Evolutionary conservation across 1,284 basidiomycete species (phyloP), one percentile per base, ranked within the genome.

Genomic region (Rhodotorula sp.): DNA sequence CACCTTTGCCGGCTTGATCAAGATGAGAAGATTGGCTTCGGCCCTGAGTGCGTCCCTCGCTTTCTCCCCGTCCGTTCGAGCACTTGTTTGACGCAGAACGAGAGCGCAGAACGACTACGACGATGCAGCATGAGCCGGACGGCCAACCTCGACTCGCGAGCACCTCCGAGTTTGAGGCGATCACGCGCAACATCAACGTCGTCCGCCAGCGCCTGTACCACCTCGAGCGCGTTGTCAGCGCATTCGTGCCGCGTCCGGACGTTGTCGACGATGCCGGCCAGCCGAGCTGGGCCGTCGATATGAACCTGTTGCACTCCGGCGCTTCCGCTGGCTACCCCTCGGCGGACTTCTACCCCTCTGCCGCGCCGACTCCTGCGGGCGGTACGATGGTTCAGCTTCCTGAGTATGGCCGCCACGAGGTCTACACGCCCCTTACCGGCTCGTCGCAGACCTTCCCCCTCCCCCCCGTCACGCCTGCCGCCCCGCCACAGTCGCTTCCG

Each of bases 191-290:
- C 27, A 37, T 76, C 57, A 41, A 56, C 12, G 61, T 60, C 7
- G 59, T 76, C 19, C 64, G 75, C 2, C 70, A 70, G 32, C 70
- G 66, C 0, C 61, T 74, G 17, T 64, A 46, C n/a, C 70, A 74
- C 56, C 75, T 76, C 53, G 75, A 76, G 41, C 51, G 61, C 15
- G 67, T 70, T 41, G 53, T 76, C 50, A 22, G 41, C 3, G 44
- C 67, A 0, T 75, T 75, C 46, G 67, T 69, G 1, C 71, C 74
- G 7, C 69, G 69, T 21, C 36, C 50, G 1, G 65, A 63, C 39
- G 21, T 53, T 10, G 32, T 41, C 62, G 65, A 62, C 51, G 69
- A 59, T 27, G 41, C 55, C 8, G 69, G 66, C 1, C 36, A 63
- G 29, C 65, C 67, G 9, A 32, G 61, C 25, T 75, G 50, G 54